phyloP scores from a whole-genome alignment of 352 stramenopile species.

The Plasmopara halstedii region DNA sequence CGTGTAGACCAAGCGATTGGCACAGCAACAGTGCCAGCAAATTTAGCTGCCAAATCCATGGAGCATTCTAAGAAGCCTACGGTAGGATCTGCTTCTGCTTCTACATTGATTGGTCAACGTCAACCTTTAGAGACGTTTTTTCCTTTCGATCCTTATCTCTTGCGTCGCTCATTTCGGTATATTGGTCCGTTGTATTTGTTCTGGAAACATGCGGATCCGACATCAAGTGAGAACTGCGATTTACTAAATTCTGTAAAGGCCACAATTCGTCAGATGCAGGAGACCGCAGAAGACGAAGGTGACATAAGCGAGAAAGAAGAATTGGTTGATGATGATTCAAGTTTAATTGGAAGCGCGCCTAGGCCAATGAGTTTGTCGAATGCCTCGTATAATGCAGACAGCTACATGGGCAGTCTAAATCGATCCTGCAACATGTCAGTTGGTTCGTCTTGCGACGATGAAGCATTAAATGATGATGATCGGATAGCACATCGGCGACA shows the following conservation, averaged over 20 bases:
- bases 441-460: conserved; percentile 39
- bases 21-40: conserved; percentile 27
- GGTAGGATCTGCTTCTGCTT: conserved; percentile 16
- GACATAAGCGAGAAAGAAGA: conserved; percentile 37
- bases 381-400: conserved; percentile 30
- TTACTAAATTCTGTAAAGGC: conserved; percentile 51
- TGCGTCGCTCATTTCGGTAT: conserved; percentile 89
- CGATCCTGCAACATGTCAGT: conserved; percentile 51
- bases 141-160: conserved; percentile 96
- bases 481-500: conserved; percentile 21
- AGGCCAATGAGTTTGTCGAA: conserved; percentile 9
- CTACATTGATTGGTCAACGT: conserved; percentile 40
- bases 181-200: conserved; percentile 92
- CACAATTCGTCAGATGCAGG: conserved; percentile 52
- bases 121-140: conserved; percentile 90
- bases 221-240: conserved; percentile 59
- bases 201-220: conserved; percentile 88
- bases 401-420: conserved; percentile 46
- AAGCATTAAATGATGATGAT: conserved; percentile 40
- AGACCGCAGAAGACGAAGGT: conserved; percentile 32
- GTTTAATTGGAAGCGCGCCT: conserved; percentile 44
- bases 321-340: conserved; percentile 47
- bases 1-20: conserved; percentile 65
- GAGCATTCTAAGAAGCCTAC: conserved; percentile 52
- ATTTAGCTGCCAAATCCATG: conserved; percentile 51